Conservation (phyloP, 192 early-diverging fungal species). For the Coemansia umbellata region DNA sequence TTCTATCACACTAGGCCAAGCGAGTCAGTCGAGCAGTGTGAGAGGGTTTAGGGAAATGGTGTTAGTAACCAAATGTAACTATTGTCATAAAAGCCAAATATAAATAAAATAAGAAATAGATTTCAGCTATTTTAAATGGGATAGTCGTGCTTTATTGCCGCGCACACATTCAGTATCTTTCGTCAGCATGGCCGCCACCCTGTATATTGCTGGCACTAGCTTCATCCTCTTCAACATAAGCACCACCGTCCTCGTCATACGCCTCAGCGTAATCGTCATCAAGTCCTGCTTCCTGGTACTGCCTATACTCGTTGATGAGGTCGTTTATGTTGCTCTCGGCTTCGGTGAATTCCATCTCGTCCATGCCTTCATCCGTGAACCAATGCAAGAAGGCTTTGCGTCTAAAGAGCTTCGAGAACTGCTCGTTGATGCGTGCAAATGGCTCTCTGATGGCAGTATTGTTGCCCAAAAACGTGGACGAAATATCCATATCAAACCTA, state of each 20-base stretch:
- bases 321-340: conserved; percentile 91
- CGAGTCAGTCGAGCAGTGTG: no score
- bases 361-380: conserved; percentile 85
- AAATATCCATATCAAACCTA: conserved; percentile 67
- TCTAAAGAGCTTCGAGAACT: conserved; percentile 73
- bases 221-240: background rate
- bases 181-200: no score
- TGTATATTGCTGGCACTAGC: background rate
- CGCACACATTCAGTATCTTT: no score
- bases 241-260: conserved; percentile 5
- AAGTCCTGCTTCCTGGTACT: conserved; percentile 76
- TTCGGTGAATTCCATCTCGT: conserved; percentile 79
- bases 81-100: no score
- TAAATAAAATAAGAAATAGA: no score
- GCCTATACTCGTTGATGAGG: conserved; percentile 94
- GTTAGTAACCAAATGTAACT: no score
- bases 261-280: conserved; percentile 49
- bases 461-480: conserved; percentile 76
- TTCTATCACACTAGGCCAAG: no score
- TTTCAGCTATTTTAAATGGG: no score
- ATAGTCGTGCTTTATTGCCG: no score
- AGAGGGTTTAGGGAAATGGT: no score
- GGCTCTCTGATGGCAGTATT: conserved; percentile 73
- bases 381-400: conserved; percentile 82
- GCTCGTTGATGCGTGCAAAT: conserved; percentile 68